phyloP scores from a whole-genome alignment of 1,284 basidiomycete species.

The Schizophyllum amplum region DNA sequence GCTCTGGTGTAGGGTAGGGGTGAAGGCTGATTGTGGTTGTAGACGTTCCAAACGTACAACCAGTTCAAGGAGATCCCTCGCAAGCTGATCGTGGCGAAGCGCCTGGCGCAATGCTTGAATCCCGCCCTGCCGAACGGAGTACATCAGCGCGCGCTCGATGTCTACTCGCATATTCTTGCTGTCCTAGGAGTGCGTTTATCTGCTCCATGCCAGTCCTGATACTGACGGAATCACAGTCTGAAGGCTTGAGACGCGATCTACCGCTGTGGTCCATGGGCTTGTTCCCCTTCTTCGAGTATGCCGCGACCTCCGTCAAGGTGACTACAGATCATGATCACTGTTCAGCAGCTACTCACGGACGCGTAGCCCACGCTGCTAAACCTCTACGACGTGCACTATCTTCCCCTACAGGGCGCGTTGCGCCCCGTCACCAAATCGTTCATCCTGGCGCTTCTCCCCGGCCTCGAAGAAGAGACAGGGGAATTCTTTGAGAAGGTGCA shows the following conservation, averaged over 20 bases:
- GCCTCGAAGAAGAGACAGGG: conserved; percentile 91
- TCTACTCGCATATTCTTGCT: conserved; percentile 87
- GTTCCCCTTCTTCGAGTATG: conserved; percentile 98
- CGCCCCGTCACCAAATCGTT: conserved; percentile 92
- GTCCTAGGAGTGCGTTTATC: conserved; percentile 65
- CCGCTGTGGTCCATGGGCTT: conserved; percentile 93
- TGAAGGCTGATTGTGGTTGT: background rate
- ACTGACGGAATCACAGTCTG: conserved; percentile 43
- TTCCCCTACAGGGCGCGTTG: conserved; percentile 77
- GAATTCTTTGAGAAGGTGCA: conserved; percentile 93
- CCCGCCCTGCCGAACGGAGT: conserved; percentile 95
- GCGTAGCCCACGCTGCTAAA: conserved; percentile 74
- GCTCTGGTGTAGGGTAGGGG: background rate
- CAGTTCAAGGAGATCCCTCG: conserved; percentile 94
- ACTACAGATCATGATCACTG: background rate
- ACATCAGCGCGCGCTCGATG: conserved; percentile 92
- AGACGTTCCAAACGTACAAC: conserved; percentile 90
- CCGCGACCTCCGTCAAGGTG: conserved; percentile 90
- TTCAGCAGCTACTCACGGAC: conserved; percentile 1
- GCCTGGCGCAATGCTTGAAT: conserved; percentile 93
- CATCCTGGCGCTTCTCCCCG: conserved; percentile 88
- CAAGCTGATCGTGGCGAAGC: conserved; percentile 92
- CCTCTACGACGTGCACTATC: conserved; percentile 85
- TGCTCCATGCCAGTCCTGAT: background rate
- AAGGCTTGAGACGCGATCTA: conserved; percentile 84